Evolutionary conservation across 495 filamentous ascomycete species (phyloP).

Genomic region (Lentithecium fluviatile): DNA sequence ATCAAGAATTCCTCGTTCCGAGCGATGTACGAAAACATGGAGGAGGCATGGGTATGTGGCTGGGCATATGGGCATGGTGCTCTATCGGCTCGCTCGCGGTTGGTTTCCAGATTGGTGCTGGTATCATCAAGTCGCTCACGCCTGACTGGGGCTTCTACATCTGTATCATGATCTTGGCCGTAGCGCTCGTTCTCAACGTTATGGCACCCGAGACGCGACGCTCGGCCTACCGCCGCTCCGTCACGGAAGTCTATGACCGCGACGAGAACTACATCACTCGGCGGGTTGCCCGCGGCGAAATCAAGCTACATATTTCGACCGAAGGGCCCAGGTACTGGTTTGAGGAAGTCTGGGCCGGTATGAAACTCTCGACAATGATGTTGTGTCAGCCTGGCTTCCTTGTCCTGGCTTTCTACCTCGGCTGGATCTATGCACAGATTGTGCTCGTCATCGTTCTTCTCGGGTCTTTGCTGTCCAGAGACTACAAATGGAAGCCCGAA

Average conservation of each 20-base stretch:
- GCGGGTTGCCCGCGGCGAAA: constrained; percentile 65
- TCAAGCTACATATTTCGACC: constrained; percentile 69
- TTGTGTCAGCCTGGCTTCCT: constrained; percentile 67
- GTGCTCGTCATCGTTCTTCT: constrained; percentile 69
- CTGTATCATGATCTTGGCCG: constrained; percentile 59
- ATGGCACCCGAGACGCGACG: constrained; percentile 64
- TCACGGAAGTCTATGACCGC: constrained; percentile 60
- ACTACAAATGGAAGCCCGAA: constrained; percentile 60
- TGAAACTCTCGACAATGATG: constrained; percentile 65
- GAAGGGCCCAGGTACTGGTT: constrained; percentile 71
- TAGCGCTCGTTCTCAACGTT: constrained; percentile 63
- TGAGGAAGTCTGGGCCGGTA: constrained; percentile 69
- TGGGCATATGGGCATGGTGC: constrained; percentile 75
- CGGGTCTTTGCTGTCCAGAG: constrained; percentile 61
- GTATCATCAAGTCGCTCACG: constrained; percentile 58
- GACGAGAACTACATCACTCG: constrained; percentile 51
- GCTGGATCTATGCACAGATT: constrained; percentile 75
- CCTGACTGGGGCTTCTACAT: constrained; percentile 75
- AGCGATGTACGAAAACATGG: constrained; percentile 67
- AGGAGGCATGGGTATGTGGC: constrained; percentile 73
- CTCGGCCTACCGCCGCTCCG: constrained; percentile 61
- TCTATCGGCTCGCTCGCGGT: constrained; percentile 65
- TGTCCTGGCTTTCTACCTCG: constrained; percentile 66
- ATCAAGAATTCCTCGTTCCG: constrained; percentile 63
- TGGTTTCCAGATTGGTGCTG: constrained; percentile 67